A percentile compares a stretch with the other conserved stretches of the same genome.
phyloP scores from a whole-genome alignment of 805 yeast genomes.

The Nakazawaea wickerhamii region DNA sequence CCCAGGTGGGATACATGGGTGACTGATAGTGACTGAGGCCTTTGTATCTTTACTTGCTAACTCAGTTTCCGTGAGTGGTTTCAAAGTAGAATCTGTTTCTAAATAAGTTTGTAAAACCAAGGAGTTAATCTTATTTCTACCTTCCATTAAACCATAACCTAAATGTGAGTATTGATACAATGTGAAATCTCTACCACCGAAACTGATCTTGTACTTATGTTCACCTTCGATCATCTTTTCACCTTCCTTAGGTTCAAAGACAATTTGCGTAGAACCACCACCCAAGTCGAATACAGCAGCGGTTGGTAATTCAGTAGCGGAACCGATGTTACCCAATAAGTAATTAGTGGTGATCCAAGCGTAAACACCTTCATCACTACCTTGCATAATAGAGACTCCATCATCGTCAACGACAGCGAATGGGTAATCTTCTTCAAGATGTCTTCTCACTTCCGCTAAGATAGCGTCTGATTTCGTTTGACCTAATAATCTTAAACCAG shows the following conservation, averaged over 20 bases:
- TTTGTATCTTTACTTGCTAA: conserved; percentile 33
- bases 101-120: conserved; percentile 51
- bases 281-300: conserved; percentile 98
- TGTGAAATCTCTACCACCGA: conserved; percentile 75
- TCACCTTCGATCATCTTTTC: conserved; percentile 79
- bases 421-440: conserved; percentile 77
- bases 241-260: conserved; percentile 78
- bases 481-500: conserved; percentile 88
- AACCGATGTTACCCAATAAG: conserved; percentile 88
- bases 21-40: conserved; percentile 44
- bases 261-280: conserved; percentile 98
- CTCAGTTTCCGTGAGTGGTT: conserved; percentile 27
- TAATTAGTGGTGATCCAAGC: conserved; percentile 98
- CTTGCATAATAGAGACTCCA: conserved; percentile 92
- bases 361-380: conserved; percentile 94
- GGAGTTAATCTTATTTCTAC: conserved; percentile 75
- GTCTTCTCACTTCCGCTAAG: conserved; percentile 67
- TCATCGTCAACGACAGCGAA: conserved; percentile 85
- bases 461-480: conserved; percentile 66
- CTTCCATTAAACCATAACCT: conserved; percentile 95
- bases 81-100: conserved; percentile 24
- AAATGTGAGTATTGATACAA: conserved; percentile 93
- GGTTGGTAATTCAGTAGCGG: conserved; percentile 69
- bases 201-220: conserved; percentile 72
- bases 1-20: conserved; percentile 90